phyloP scores from a whole-genome alignment of 306 rosid species.

The Fragaria vesca region DNA sequence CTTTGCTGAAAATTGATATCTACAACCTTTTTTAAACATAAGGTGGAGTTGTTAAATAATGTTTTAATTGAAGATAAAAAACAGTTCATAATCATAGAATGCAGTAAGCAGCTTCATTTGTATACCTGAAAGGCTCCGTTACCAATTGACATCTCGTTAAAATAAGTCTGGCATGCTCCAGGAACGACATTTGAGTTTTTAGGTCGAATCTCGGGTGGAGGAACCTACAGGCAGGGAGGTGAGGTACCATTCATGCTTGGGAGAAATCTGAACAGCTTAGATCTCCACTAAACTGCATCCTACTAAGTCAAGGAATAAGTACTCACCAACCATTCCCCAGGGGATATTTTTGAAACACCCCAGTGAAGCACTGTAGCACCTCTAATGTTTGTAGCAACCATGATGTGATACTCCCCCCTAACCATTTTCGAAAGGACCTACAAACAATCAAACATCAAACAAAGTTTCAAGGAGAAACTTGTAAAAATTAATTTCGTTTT shows the following conservation, averaged over 20 bases:
- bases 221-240: slow-evolving; percentile 25
- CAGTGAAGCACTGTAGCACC: slow-evolving; percentile 35
- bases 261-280: neutral
- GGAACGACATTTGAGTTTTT: slow-evolving; percentile 37
- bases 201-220: slow-evolving; percentile 30
- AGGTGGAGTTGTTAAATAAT: slow-evolving; percentile 6
- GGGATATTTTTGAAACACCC: slow-evolving; percentile 35
- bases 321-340: slow-evolving; percentile 37
- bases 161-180: slow-evolving; percentile 40
- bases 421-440: slow-evolving; percentile 31
- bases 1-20: slow-evolving; percentile 34
- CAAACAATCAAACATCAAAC: neutral
- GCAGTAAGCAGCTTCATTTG: slow-evolving; percentile 8
- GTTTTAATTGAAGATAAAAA: neutral
- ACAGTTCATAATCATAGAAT: neutral
- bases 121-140: slow-evolving; percentile 35
- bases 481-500: neutral
- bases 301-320: slow-evolving; percentile 1
- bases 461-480: neutral
- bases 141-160: slow-evolving; percentile 21
- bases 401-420: slow-evolving; percentile 29
- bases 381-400: slow-evolving; percentile 33
- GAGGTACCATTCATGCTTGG: slow-evolving; percentile 4
- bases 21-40: slow-evolving; percentile 14
- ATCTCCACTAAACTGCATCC: neutral